Conservation (phyloP, 495 filamentous ascomycete species). For the Ramalina intermedia region DNA sequence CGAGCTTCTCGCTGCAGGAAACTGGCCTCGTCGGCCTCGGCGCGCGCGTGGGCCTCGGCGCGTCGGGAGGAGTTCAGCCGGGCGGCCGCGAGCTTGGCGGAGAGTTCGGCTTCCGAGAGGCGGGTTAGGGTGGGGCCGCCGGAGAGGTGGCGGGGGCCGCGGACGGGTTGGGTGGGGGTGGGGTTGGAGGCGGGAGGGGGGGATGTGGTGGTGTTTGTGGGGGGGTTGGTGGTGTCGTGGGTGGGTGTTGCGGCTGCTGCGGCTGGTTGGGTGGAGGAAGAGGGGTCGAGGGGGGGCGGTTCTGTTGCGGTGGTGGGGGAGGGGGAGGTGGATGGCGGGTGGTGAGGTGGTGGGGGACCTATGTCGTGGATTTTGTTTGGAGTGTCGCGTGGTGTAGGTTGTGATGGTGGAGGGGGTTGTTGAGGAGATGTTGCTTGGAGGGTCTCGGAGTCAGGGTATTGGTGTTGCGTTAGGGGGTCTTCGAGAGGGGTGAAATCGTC, state of each 20-base stretch:
- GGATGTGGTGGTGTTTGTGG: neutral
- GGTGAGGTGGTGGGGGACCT: neutral
- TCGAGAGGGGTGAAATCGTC: slow-evolving; percentile 55
- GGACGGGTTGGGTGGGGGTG: slow-evolving; percentile 37
- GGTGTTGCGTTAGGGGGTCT: slow-evolving; percentile 20
- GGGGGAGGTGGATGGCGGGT: neutral
- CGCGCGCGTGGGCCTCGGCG: slow-evolving; percentile 46
- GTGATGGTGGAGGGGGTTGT: neutral
- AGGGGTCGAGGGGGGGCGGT: neutral
- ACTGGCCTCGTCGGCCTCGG: slow-evolving; percentile 52
- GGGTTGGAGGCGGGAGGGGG: neutral
- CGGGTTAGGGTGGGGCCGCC: slow-evolving; percentile 50
- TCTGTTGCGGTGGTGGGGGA: neutral
- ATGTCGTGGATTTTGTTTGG: neutral
- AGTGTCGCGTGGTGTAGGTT: neutral
- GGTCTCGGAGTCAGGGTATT: neutral
- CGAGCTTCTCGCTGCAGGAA: slow-evolving; percentile 52
- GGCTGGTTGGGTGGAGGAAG: neutral
- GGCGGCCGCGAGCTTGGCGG: slow-evolving; percentile 43
- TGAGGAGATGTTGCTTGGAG: neutral
- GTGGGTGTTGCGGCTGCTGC: neutral
- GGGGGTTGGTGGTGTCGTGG: neutral
- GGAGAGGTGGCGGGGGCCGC: slow-evolving; percentile 54
- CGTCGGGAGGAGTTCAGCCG: slow-evolving; percentile 41
- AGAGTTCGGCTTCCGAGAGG: slow-evolving; percentile 55